Evolutionary conservation across 202 grass and related monocot genomes (phyloP).

Genomic region (Cymbopogon flexuosus): DNA sequence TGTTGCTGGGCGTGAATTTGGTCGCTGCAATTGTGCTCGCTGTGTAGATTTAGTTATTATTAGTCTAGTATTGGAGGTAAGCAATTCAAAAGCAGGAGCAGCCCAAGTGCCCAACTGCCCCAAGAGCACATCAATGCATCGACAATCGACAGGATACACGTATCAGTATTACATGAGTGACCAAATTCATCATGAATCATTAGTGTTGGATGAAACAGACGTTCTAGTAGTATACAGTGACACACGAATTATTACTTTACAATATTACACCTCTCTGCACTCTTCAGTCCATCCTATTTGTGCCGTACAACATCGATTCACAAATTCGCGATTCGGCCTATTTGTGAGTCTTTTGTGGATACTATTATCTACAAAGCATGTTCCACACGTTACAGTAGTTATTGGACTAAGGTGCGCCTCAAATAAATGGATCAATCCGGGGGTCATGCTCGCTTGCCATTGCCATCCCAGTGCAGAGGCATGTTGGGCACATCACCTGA

Average conservation of each 20-base stretch:
- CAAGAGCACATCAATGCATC: background rate
- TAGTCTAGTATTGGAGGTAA: no score
- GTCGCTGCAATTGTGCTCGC: no score
- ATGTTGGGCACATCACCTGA: constrained; percentile 99
- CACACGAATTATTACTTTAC: constrained; percentile 22
- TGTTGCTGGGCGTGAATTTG: no score
- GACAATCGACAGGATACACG: no score
- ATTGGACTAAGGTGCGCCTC: background rate
- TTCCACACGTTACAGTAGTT: constrained; percentile 8
- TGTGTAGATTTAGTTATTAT: no score
- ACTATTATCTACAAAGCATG: constrained; percentile 48
- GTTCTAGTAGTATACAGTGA: background rate
- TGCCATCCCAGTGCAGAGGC: constrained; percentile 98
- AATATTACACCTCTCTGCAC: constrained; percentile 12
- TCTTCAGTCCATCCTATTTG: constrained; percentile 19
- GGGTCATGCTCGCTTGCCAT: constrained; percentile 99
- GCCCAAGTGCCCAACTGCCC: no score
- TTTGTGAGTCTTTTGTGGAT: background rate
- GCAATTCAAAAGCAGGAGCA: no score
- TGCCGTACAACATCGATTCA: constrained; percentile 5
- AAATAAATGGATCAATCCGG: constrained; percentile 88
- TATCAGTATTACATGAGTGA: background rate
- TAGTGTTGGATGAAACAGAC: background rate
- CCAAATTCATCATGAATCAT: background rate
- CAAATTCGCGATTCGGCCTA: constrained; percentile 1